These are phyloP conservation scores for Plicaturopsis crispa DNA, from an alignment of 768 basidiomycete species.

Conservation along the genomic window DNA sequence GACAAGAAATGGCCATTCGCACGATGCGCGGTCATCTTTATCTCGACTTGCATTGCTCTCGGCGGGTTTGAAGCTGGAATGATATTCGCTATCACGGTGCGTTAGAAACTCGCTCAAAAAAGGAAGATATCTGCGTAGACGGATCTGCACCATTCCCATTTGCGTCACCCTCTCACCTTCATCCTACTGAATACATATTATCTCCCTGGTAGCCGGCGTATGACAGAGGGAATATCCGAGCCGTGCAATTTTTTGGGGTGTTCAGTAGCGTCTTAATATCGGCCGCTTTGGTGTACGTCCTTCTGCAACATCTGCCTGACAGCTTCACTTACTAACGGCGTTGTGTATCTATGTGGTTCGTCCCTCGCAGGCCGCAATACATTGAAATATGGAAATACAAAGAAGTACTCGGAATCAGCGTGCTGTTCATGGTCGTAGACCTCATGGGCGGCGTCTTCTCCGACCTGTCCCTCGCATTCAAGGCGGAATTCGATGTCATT, in stretches of 20 bases:
- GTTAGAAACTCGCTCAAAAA: too few relatives aligned
- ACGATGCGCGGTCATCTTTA: slow-evolving; percentile 26
- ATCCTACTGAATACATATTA: too few relatives aligned
- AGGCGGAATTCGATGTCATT: slow-evolving; percentile 51
- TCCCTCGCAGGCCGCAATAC: slow-evolving; percentile 52
- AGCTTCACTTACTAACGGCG: background rate
- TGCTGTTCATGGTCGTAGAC: slow-evolving; percentile 65
- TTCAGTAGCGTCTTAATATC: slow-evolving; percentile 51
- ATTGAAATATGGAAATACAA: slow-evolving; percentile 63
- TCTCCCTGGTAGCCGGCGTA: too few relatives aligned
- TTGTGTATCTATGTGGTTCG: slow-evolving; percentile 12
- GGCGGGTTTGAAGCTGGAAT: slow-evolving; percentile 55
- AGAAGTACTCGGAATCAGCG: slow-evolving; percentile 62
- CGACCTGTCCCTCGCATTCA: slow-evolving; percentile 62
- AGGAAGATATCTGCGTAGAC: too few relatives aligned
- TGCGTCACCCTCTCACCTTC: too few relatives aligned
- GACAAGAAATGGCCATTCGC: slow-evolving; percentile 30
- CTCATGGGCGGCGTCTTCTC: slow-evolving; percentile 65
- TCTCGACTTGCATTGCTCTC: slow-evolving; percentile 32
- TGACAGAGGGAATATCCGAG: too few relatives aligned
- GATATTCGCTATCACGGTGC: slow-evolving; percentile 48
- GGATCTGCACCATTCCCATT: too few relatives aligned
- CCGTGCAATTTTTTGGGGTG: slow-evolving; percentile 54
- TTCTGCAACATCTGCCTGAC: slow-evolving; percentile 1
- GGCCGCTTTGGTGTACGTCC: slow-evolving; percentile 33